Conservation (phyloP, 1,284 basidiomycete genomes). For the Ustilago vetiveriae region DNA sequence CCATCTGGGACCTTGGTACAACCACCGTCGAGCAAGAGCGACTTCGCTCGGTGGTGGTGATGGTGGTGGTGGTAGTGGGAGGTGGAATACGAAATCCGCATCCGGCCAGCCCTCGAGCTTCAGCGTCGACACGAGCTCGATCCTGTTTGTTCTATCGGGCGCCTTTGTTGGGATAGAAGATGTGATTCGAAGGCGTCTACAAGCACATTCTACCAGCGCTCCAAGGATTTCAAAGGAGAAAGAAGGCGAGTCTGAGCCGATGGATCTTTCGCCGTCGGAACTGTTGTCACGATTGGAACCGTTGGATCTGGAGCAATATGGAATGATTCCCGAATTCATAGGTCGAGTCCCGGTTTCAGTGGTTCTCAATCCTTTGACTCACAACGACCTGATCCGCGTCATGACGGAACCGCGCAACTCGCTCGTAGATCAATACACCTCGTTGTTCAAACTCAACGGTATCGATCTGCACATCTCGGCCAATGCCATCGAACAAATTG, state of each 20-base stretch:
- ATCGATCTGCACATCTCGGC: slow-evolving; percentile 46
- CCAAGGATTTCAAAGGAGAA: too few species aligned
- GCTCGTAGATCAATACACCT: slow-evolving; percentile 86
- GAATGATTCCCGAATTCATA: slow-evolving; percentile 90
- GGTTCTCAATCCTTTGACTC: slow-evolving; percentile 78
- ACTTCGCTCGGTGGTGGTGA: not conserved
- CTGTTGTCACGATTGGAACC: slow-evolving; percentile 16
- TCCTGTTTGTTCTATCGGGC: slow-evolving; percentile 72
- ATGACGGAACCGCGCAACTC: slow-evolving; percentile 90
- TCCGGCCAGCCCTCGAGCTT: slow-evolving; percentile 71
- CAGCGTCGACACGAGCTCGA: slow-evolving; percentile 78
- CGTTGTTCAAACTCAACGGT: slow-evolving; percentile 72
- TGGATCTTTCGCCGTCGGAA: slow-evolving; percentile 9
- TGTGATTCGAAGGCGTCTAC: slow-evolving; percentile 68
- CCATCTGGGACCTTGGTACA: slow-evolving; percentile 27
- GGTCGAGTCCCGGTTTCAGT: slow-evolving; percentile 88
- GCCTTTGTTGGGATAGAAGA: slow-evolving; percentile 92
- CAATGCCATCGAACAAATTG: slow-evolving; percentile 56
- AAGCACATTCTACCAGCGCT: not conserved
- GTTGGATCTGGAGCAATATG: slow-evolving; percentile 82
- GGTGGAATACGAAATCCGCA: too few species aligned
- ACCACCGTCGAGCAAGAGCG: slow-evolving; percentile 7
- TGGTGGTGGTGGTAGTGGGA: too few species aligned
- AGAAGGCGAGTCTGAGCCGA: too few species aligned
- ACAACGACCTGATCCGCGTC: slow-evolving; percentile 82